These are phyloP conservation scores for Flammula alnicola DNA, from an alignment of 1,284 basidiomycete species.

Conservation along the genomic window DNA sequence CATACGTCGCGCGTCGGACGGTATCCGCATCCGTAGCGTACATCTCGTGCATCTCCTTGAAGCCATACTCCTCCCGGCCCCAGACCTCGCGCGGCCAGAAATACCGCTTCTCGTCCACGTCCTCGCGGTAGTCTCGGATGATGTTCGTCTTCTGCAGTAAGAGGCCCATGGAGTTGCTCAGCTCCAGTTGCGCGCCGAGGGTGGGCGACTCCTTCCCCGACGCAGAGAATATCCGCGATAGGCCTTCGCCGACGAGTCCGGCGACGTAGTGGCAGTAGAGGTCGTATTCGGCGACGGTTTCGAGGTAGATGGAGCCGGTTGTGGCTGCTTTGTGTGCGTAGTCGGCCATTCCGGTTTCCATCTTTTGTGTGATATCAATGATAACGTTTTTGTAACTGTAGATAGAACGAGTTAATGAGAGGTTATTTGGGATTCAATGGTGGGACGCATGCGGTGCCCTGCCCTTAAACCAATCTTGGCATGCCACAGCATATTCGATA, in stretches of 20 bases:
- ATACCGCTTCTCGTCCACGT: slow-evolving; percentile 82
- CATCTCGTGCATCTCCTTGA: slow-evolving; percentile 72
- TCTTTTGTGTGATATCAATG: slow-evolving; percentile 81
- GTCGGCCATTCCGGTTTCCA: slow-evolving; percentile 96
- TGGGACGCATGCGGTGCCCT: too few species aligned
- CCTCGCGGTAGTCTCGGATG: slow-evolving; percentile 94
- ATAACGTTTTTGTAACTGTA: slow-evolving; percentile 83
- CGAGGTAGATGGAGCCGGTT: slow-evolving; percentile 70
- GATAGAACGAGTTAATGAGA: too few species aligned
- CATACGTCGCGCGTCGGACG: slow-evolving; percentile 73
- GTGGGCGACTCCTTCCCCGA: slow-evolving; percentile 84
- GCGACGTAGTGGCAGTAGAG: slow-evolving; percentile 99
- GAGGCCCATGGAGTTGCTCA: slow-evolving; percentile 96
- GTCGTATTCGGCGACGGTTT: slow-evolving; percentile 86
- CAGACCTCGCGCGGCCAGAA: slow-evolving; percentile 98
- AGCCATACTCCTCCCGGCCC: slow-evolving; percentile 67
- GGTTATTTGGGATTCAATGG: too few species aligned
- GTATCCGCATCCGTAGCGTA: slow-evolving; percentile 55
- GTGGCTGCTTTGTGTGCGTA: slow-evolving; percentile 85
- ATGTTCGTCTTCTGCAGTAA: slow-evolving; percentile 99
- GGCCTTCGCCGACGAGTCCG: slow-evolving; percentile 95
- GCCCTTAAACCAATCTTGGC: too few species aligned
- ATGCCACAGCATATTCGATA: too few species aligned
- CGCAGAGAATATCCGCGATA: slow-evolving; percentile 89
- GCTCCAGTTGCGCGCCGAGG: slow-evolving; percentile 82